A percentile compares a stretch with the other conserved stretches of the same genome.
Conservation (phyloP, 2,329 filamentous ascomycete species). For the Ascochyta rabiei region DNA sequence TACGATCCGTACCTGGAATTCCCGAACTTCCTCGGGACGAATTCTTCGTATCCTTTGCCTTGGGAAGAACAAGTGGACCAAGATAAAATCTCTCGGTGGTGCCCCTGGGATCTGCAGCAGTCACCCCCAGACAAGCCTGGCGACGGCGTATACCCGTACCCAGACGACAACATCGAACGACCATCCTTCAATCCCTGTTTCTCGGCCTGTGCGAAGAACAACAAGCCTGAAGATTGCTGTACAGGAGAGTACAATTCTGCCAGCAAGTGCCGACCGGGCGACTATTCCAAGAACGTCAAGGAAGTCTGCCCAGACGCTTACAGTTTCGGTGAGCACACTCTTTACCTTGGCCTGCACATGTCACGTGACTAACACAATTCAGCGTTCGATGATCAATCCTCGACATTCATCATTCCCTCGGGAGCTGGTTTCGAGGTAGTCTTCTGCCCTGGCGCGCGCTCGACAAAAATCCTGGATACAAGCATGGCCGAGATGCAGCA, state of each 20-base stretch:
- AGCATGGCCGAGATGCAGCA: constrained; percentile 44
- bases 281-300: constrained; percentile 75
- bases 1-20: constrained; percentile 60
- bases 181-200: constrained; percentile 79
- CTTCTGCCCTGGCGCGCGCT: constrained; percentile 70
- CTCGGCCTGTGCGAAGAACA: constrained; percentile 75
- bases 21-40: constrained; percentile 63
- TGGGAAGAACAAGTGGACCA: constrained; percentile 67
- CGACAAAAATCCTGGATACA: constrained; percentile 55
- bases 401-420: constrained; percentile 62
- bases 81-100: constrained; percentile 69
- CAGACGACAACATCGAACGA: constrained; percentile 73
- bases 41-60: constrained; percentile 69
- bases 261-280: constrained; percentile 67
- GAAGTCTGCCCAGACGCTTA: constrained; percentile 82
- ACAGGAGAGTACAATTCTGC: constrained; percentile 70
- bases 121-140: constrained; percentile 71
- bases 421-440: constrained; percentile 80
- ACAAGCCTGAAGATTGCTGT: constrained; percentile 74
- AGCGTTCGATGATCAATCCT: constrained; percentile 64
- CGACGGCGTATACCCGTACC: constrained; percentile 81
- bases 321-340: constrained; percentile 67
- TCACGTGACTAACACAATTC: not conserved
- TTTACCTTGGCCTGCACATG: constrained; percentile 11
- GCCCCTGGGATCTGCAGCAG: constrained; percentile 78